Evolutionary conservation across 1,139 yeast species (phyloP), one percentile per base, ranked within the genome.

Genomic region (Pichia sp.): DNA sequence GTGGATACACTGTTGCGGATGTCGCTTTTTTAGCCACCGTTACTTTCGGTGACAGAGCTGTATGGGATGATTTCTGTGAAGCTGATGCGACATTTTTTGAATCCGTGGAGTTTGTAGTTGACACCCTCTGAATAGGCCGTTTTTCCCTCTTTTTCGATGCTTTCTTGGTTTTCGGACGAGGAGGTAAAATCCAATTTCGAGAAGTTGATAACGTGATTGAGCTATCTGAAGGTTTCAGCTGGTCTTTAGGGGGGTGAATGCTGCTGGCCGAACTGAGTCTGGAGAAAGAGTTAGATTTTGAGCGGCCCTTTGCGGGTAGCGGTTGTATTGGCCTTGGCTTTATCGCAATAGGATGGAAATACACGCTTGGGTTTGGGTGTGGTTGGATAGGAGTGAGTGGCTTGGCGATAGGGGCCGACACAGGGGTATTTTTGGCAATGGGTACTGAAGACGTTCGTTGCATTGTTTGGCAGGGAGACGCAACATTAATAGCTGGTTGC

Each of bases 101-200:
- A 28, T 49, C 41, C 13, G 12, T 36, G 21, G 13, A 7, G 18
- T 18, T n/a, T 16, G 28, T 3, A 25, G 12, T 4, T 4, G 45
- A 10, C 16, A n/a, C 18, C n/a, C 18, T 7, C 19, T 34, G 37
- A 13, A 43, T 30, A 13, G 46, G 40, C 34, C 55, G 48, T 10
- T 49, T 52, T 3, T 50, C 53, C 65, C 59, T 76, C 76, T 54
- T 55, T 21, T 56, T 55, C 4, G 44, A 26, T 0, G 49, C 47
- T 48, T 85, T 69, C 12, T 85, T 85, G 0, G 85, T 83, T 50
- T 84, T 72, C 1, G 86, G 85, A 50, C 86, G 67, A 2, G 86
- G 86, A 2, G 86, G 87, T 42, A 82, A 66, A 1, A 82, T 82
- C 87, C 87, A 82, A 57, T 76, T 74, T 56, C 78, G 78, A 39